A percentile compares a stretch with the other conserved stretches of the same genome.
Evolutionary conservation across 768 basidiomycete species (phyloP).

Genomic region (Boletus tomentosulus): DNA sequence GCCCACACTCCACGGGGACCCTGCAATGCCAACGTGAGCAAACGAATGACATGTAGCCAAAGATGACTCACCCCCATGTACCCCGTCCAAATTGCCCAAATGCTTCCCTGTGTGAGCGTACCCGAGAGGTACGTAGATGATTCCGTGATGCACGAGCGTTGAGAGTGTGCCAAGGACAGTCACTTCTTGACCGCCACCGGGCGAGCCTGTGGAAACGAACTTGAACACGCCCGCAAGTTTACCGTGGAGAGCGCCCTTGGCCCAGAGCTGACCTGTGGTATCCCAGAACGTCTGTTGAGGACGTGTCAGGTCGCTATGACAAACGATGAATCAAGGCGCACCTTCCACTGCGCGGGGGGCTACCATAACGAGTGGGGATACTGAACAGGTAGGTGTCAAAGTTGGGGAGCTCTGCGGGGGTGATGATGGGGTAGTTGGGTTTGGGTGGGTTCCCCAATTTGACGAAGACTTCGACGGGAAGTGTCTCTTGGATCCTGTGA

Average conservation of each 20-base stretch:
- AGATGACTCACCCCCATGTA: slow-evolving; percentile 55
- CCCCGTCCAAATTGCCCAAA: slow-evolving; percentile 42
- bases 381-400: slow-evolving; percentile 43
- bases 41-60: neutral
- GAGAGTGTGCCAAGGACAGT: slow-evolving; percentile 50
- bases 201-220: slow-evolving; percentile 63
- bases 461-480: slow-evolving; percentile 58
- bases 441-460: slow-evolving; percentile 71
- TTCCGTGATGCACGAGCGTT: slow-evolving; percentile 66
- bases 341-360: slow-evolving; percentile 58
- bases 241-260: slow-evolving; percentile 53
- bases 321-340: slow-evolving; percentile 18
- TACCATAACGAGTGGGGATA: slow-evolving; percentile 43
- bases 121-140: too few relatives aligned
- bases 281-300: slow-evolving; percentile 67
- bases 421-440: slow-evolving; percentile 45
- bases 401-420: slow-evolving; percentile 10
- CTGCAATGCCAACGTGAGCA: slow-evolving; percentile 29
- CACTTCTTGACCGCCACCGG: slow-evolving; percentile 74
- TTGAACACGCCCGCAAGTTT: slow-evolving; percentile 77
- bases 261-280: slow-evolving; percentile 65
- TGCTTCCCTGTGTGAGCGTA: too few relatives aligned
- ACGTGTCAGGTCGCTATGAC: neutral
- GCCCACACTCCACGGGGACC: slow-evolving; percentile 79
- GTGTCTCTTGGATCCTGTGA: slow-evolving; percentile 71